These are phyloP conservation scores for Lophiotrema nucula DNA, from an alignment of 495 filamentous ascomycete species.

Conservation along the genomic window DNA sequence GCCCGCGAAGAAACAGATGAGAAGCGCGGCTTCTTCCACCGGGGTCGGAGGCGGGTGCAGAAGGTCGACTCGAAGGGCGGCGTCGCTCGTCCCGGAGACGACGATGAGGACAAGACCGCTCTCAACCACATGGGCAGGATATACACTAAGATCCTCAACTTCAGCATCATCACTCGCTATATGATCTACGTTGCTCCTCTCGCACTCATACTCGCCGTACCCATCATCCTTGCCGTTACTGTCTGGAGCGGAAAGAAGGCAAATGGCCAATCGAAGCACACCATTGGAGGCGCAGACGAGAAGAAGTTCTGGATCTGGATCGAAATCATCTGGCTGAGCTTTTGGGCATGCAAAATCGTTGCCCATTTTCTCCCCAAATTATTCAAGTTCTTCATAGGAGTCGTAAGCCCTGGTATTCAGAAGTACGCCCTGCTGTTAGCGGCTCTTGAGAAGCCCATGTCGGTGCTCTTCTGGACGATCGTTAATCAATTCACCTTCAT, in stretches of 20 bases:
- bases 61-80: slow-evolving; percentile 47
- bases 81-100: slow-evolving; percentile 46
- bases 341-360: slow-evolving; percentile 84
- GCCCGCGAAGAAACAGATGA: slow-evolving; percentile 39
- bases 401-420: slow-evolving; percentile 84
- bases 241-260: slow-evolving; percentile 32
- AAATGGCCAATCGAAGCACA: slow-evolving; percentile 40
- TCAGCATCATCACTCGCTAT: slow-evolving; percentile 83
- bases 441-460: slow-evolving; percentile 78
- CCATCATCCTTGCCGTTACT: slow-evolving; percentile 74
- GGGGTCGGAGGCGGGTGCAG: slow-evolving; percentile 54
- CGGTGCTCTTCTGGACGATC: slow-evolving; percentile 83
- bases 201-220: slow-evolving; percentile 69
- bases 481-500: slow-evolving; percentile 76
- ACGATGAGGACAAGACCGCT: slow-evolving; percentile 56
- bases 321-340: slow-evolving; percentile 80
- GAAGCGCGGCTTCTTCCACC: slow-evolving; percentile 56
- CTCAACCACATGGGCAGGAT: slow-evolving; percentile 82
- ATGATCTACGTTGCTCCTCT: slow-evolving; percentile 84
- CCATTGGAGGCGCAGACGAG: slow-evolving; percentile 64
- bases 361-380: slow-evolving; percentile 74
- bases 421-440: slow-evolving; percentile 86
- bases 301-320: slow-evolving; percentile 88
- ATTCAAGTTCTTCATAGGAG: slow-evolving; percentile 84
- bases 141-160: slow-evolving; percentile 80